These are phyloP conservation scores for Fusarium torulosum DNA, from an alignment of 2,329 filamentous ascomycete species.

Conservation along the genomic window DNA sequence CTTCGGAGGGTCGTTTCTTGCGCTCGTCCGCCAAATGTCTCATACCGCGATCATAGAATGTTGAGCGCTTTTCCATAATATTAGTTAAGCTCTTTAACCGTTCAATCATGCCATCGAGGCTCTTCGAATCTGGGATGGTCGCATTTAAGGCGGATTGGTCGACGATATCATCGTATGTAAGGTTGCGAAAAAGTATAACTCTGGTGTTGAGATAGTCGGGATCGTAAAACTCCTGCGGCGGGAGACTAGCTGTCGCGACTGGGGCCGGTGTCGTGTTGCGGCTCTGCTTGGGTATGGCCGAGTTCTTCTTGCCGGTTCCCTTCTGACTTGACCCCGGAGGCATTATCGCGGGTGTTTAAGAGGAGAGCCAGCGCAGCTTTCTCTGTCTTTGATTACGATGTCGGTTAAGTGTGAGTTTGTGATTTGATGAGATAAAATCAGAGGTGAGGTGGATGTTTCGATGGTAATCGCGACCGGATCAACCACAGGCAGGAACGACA, in stretches of 20 bases:
- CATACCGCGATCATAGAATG: constrained; percentile 79
- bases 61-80: constrained; percentile 74
- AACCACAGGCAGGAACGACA: constrained; percentile 29
- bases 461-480: constrained; percentile 33
- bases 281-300: constrained; percentile 75
- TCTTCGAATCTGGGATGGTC: constrained; percentile 72
- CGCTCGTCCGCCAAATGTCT: constrained; percentile 74
- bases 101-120: constrained; percentile 72
- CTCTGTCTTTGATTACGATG: not conserved
- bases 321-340: constrained; percentile 70
- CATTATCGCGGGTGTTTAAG: constrained; percentile 57
- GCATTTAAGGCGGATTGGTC: constrained; percentile 70
- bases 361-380: not conserved
- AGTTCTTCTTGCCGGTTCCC: constrained; percentile 74
- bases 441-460: constrained; percentile 15
- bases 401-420: not conserved
- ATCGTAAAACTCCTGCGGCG: constrained; percentile 66
- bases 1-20: constrained; percentile 72
- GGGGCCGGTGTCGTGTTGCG: constrained; percentile 79
- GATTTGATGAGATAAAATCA: constrained; percentile 10
- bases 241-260: constrained; percentile 62
- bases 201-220: constrained; percentile 76
- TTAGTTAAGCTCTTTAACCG: constrained; percentile 74
- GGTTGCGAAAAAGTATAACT: constrained; percentile 69
- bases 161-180: constrained; percentile 77